Evolutionary conservation across 345 rosid genomes (phyloP).

Genomic region (Firmiana major): DNA sequence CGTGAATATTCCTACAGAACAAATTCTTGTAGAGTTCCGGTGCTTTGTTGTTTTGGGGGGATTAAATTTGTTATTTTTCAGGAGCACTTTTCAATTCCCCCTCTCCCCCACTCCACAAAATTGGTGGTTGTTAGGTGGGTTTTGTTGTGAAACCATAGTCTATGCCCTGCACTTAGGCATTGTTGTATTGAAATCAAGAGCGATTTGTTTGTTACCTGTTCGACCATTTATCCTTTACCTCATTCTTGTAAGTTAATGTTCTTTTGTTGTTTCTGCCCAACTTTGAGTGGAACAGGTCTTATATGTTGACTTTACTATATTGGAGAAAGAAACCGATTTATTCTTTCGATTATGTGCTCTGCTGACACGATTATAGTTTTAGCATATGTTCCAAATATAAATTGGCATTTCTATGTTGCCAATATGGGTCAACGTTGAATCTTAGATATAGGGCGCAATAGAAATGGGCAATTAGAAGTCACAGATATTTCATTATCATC

Average conservation of each 20-base stretch:
- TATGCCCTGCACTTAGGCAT: neutral
- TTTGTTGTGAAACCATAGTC: neutral
- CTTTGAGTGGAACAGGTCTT: neutral
- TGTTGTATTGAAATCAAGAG: neutral
- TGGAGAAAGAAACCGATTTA: neutral
- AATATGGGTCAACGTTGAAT: too few species aligned
- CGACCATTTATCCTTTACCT: neutral
- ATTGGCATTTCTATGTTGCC: too few species aligned
- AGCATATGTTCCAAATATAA: neutral
- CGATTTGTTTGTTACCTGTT: neutral
- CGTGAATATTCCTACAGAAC: conserved; percentile 31
- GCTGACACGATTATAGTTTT: neutral
- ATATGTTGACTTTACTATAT: neutral
- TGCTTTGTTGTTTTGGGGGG: neutral
- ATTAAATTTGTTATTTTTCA: neutral
- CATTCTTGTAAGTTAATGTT: neutral
- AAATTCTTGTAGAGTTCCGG: conserved; percentile 21
- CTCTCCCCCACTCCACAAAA: neutral
- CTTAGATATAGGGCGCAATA: neutral
- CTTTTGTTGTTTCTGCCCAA: neutral
- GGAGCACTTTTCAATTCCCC: neutral
- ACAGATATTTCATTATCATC: too few species aligned
- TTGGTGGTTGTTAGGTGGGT: neutral
- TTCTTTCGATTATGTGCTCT: neutral
- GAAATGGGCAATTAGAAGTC: too few species aligned